Conservation (phyloP, 2,329 filamentous ascomycete species). For the Fusarium sp. region DNA sequence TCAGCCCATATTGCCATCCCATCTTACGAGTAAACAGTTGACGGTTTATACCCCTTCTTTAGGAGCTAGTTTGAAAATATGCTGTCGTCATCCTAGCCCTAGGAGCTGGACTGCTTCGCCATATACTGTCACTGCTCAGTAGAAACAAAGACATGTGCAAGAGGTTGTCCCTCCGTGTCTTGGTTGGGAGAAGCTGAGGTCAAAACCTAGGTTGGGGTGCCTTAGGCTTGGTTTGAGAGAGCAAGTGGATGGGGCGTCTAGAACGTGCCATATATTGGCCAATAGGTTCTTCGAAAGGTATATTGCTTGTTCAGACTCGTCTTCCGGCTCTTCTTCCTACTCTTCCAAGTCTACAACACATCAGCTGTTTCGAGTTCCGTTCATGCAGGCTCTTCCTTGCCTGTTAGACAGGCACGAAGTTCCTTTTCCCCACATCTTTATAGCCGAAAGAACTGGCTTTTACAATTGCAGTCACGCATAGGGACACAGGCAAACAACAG, state of each 20-base stretch:
- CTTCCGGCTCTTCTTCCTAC: background rate
- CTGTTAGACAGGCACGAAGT: background rate
- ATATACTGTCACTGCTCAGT: background rate
- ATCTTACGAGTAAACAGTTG: background rate
- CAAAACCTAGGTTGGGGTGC: background rate
- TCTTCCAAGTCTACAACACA: background rate
- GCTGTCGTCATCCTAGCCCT: background rate
- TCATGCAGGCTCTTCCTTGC: background rate
- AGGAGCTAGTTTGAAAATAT: background rate
- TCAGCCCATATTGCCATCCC: background rate
- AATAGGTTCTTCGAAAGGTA: background rate
- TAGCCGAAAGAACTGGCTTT: background rate
- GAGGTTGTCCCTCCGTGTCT: background rate
- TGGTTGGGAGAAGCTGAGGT: background rate
- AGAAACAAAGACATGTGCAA: background rate
- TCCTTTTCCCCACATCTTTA: background rate
- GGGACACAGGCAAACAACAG: conserved; percentile 10
- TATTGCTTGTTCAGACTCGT: background rate
- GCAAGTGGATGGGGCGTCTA: background rate
- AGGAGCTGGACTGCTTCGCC: background rate
- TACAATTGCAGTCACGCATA: background rate
- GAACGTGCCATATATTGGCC: background rate
- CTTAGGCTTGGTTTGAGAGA: background rate
- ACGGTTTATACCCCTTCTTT: background rate
- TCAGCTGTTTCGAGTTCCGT: background rate